These are phyloP conservation scores for Yarrowia hollandica DNA, from an alignment of 805 yeast species.

Conservation along the genomic window DNA sequence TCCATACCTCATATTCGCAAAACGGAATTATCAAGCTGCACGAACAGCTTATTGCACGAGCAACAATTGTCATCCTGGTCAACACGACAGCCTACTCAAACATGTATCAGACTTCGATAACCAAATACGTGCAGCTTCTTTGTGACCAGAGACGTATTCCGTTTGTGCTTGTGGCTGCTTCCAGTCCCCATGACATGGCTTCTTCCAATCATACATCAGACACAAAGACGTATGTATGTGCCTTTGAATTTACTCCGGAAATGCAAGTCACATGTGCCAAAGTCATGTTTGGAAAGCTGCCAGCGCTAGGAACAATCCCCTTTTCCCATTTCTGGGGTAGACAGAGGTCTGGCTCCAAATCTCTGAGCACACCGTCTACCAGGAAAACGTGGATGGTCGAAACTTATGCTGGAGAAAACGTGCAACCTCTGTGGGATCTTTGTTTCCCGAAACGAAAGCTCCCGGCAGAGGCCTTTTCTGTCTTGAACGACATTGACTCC, in stretches of 20 bases:
- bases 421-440: slow-evolving; percentile 8
- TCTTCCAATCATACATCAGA: slow-evolving; percentile 46
- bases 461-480: slow-evolving; percentile 2
- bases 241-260: slow-evolving; percentile 58
- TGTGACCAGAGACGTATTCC: slow-evolving; percentile 55
- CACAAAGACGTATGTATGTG: slow-evolving; percentile 57
- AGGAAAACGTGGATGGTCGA: slow-evolving; percentile 22
- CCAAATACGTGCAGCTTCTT: slow-evolving; percentile 55
- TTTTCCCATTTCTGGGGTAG: slow-evolving; percentile 12
- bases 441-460: slow-evolving; percentile 16
- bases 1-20: slow-evolving; percentile 58
- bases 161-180: slow-evolving; percentile 58
- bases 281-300: slow-evolving; percentile 55
- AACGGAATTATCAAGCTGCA: slow-evolving; percentile 55
- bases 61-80: slow-evolving; percentile 48
- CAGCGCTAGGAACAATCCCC: slow-evolving; percentile 56
- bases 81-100: slow-evolving; percentile 60
- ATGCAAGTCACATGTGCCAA: slow-evolving; percentile 52
- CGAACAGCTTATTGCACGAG: slow-evolving; percentile 53
- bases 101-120: slow-evolving; percentile 61
- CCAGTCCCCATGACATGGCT: slow-evolving; percentile 62
- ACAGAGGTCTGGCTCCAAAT: neutral
- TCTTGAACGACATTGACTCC: neutral
- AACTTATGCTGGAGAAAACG: neutral
- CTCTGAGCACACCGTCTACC: neutral